A percentile compares a stretch with the other conserved stretches of the same genome.
Evolutionary conservation across 306 rosid species (phyloP).

Genomic region (Acacia confusa): DNA sequence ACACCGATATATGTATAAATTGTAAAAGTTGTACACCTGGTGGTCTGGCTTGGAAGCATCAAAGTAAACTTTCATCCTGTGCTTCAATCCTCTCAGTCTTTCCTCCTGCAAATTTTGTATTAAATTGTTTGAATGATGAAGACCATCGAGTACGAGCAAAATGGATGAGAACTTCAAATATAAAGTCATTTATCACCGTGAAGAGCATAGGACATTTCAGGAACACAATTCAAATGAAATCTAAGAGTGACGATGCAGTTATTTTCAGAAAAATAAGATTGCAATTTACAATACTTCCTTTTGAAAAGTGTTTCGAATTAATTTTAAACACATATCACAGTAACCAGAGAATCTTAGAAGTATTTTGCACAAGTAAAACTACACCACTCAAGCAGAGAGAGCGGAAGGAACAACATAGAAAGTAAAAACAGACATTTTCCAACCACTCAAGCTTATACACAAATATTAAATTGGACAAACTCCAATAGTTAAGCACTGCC

Average conservation of each 20-base stretch:
- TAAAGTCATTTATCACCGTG: background rate
- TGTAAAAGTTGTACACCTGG: conserved; percentile 49
- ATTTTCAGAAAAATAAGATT: conserved; percentile 14
- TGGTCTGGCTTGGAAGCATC: conserved; percentile 76
- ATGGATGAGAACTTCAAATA: background rate
- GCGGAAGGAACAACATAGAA: background rate
- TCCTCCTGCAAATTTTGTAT: conserved; percentile 57
- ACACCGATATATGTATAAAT: background rate
- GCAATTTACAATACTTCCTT: background rate
- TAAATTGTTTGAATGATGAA: conserved; percentile 14
- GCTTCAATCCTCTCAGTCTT: conserved; percentile 57
- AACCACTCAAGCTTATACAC: conserved; percentile 2
- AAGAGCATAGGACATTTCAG: background rate
- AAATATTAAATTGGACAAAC: conserved; percentile 7
- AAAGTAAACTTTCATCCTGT: conserved; percentile 69
- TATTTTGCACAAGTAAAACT: background rate
- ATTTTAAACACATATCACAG: background rate
- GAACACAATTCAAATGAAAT: conserved; percentile 4
- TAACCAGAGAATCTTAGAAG: background rate
- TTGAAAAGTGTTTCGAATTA: background rate
- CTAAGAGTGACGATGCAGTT: background rate
- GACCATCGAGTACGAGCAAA: background rate
- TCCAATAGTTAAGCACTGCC: background rate
- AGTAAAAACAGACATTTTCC: background rate
- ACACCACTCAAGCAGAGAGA: background rate